Evolutionary conservation across 1,284 basidiomycete genomes (phyloP).

Genomic region (Cutaneotrichosporon spelunceum): DNA sequence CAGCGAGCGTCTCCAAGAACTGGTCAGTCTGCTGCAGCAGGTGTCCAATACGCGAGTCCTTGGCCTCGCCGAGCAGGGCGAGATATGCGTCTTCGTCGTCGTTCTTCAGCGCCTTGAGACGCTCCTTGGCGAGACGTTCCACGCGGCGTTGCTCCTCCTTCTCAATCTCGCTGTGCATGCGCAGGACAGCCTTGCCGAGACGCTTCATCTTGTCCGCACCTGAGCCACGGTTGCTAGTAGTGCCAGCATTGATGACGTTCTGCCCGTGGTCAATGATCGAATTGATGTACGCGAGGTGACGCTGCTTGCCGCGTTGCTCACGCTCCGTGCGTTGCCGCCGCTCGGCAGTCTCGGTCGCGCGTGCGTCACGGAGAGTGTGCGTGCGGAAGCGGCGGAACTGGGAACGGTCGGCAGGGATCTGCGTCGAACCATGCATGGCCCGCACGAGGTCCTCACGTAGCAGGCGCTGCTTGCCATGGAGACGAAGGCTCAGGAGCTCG

Average conservation of each 20-base stretch:
- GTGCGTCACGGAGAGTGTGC: conserved; percentile 82
- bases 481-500: conserved; percentile 87
- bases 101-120: conserved; percentile 94
- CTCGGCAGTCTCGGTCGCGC: conserved; percentile 85
- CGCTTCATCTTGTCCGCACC: conserved; percentile 47
- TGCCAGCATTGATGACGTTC: conserved; percentile 61
- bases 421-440: conserved; percentile 82
- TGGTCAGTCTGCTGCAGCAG: conserved; percentile 89
- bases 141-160: conserved; percentile 64
- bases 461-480: conserved; percentile 84
- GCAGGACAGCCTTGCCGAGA: conserved; percentile 53
- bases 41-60: conserved; percentile 98
- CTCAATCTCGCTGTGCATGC: conserved; percentile 55
- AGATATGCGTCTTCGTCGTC: conserved; percentile 99
- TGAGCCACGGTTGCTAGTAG: conserved; percentile 46
- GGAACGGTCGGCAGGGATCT: conserved; percentile 83
- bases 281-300: conserved; percentile 89
- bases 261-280: conserved; percentile 84
- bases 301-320: conserved; percentile 90
- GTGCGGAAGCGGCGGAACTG: conserved; percentile 88
- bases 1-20: conserved; percentile 91
- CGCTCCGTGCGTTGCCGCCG: conserved; percentile 87
- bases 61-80: conserved; percentile 98
- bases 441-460: conserved; percentile 83
- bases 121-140: conserved; percentile 93